These are phyloP conservation scores for Chlorella sp. DNA, from an alignment of 139 green algal species.

Conservation along the genomic window DNA sequence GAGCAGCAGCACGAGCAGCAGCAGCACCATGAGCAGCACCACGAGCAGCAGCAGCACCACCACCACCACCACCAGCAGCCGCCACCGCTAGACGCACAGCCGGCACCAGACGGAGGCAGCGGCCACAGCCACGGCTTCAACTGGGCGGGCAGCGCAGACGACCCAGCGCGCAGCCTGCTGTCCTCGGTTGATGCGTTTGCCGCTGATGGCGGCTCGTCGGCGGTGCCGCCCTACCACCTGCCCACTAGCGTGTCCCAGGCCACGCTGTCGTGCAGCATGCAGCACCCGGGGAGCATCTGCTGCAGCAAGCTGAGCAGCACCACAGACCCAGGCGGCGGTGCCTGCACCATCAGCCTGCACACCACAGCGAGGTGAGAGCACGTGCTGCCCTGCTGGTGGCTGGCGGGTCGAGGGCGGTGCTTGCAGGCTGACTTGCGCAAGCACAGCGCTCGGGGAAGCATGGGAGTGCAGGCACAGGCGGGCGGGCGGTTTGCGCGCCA, in stretches of 20 bases:
- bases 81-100: background rate
- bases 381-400: background rate
- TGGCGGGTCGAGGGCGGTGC: background rate
- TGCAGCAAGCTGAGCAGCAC: constrained; percentile 48
- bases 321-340: constrained; percentile 10
- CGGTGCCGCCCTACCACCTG: constrained; percentile 23
- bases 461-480: too few relatives aligned
- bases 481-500: too few relatives aligned
- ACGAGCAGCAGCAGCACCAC: background rate
- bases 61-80: background rate
- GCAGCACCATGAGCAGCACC: background rate
- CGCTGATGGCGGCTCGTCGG: background rate
- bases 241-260: constrained; percentile 11
- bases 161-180: background rate
- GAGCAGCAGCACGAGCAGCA: background rate
- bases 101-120: background rate
- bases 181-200: background rate
- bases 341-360: constrained; percentile 36
- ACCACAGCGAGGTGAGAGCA: constrained; percentile 42
- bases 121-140: background rate
- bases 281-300: constrained; percentile 49
- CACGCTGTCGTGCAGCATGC: constrained; percentile 31
- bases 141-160: background rate
- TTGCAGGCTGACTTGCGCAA: background rate
- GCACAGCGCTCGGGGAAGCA: too few relatives aligned